Base-by-base conservation (phyloP, 1,284 basidiomycete genomes). In the Neolentinus lepideus region DNA sequence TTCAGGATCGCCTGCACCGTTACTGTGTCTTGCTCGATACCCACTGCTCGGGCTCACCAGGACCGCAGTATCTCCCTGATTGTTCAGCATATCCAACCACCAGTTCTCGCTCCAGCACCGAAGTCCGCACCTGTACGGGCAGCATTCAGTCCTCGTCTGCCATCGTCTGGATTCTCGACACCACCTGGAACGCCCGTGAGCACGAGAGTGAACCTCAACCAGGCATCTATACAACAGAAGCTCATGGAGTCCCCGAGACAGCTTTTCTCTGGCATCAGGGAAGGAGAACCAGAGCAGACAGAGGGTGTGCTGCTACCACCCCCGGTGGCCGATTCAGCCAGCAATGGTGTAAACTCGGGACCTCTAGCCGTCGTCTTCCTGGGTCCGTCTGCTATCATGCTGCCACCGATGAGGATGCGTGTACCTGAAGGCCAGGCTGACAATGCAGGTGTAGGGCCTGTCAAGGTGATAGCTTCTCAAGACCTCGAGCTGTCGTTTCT, bases 401-500 rank as follows among this genome's bases (percentile, higher is more conserved):
- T 88, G 19, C 67, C 67, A 1, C 64, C 65, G 1, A 60, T 74
- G 25, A 59, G 61, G 10, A 43, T 72, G 12, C 54, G 57, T 2
- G 52, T 61, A 19, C 57, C 59, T 26, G 19, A 22, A 9, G 11
- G 48, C 53, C 53, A 45, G 47, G 62, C 64, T 58, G 62, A 57
- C 46, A 55, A 48, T 50, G 60, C 61, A 11, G 55, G 60, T 51
- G 19, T 43, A 35, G 24, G 52, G 16, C n/a, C 45, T 35, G 27
- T 21, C 16, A 14, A 45, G 31, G 47, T 54, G 56, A 2, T 25
- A 22, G 62, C 56, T 1, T 66, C 67, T 14, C 78, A 79, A 59
- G 76, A 83, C 24, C 88, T 90, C 55, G 77, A 82, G 56, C 70
- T 88, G 51, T 71, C 77, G 9, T 90, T 80, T 57, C 54, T 88